Conservation (phyloP, 805 yeast species). For the Candida dendrica region DNA sequence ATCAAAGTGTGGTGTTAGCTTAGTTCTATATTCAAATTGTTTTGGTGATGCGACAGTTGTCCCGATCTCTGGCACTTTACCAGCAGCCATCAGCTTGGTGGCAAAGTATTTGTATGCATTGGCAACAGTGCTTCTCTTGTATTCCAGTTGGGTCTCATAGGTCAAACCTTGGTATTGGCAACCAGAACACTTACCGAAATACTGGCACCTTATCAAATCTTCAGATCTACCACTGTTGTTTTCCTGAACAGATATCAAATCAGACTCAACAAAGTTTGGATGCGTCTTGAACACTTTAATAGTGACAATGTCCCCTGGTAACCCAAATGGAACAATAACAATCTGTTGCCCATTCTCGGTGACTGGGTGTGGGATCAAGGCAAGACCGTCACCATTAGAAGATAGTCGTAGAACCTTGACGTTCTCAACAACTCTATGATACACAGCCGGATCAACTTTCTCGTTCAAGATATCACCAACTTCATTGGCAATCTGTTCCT, state of each 20-base stretch:
- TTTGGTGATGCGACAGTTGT: conserved; percentile 72
- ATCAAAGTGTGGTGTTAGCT: conserved; percentile 92
- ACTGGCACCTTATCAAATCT: conserved; percentile 65
- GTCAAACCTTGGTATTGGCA: conserved; percentile 84
- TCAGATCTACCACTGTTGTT: conserved; percentile 31
- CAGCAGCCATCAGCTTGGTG: conserved; percentile 37
- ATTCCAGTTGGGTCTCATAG: conserved; percentile 63
- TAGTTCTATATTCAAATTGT: conserved; percentile 76
- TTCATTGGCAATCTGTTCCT: conserved; percentile 53
- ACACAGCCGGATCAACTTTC: conserved; percentile 31
- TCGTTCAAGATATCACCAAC: conserved; percentile 60
- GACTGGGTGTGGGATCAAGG: conserved; percentile 56
- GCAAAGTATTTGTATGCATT: conserved; percentile 82
- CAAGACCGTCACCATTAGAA: conserved; percentile 87
- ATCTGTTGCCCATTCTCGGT: conserved; percentile 42
- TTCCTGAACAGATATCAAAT: conserved; percentile 45
- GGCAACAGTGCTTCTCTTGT: conserved; percentile 66
- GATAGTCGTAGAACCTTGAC: conserved; percentile 54
- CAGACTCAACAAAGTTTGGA: conserved; percentile 67
- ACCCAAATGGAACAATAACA: conserved; percentile 76
- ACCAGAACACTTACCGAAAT: conserved; percentile 91
- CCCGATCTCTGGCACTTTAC: conserved; percentile 51
- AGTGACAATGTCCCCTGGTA: conserved; percentile 76
- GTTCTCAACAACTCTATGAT: conserved; percentile 51
- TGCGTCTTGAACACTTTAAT: conserved; percentile 74